Percentiles rank a stretch among this genome's conserved stretches.
Conservation (phyloP, 2,329 filamentous ascomycete species). For the Hansfordia pulvinata region DNA sequence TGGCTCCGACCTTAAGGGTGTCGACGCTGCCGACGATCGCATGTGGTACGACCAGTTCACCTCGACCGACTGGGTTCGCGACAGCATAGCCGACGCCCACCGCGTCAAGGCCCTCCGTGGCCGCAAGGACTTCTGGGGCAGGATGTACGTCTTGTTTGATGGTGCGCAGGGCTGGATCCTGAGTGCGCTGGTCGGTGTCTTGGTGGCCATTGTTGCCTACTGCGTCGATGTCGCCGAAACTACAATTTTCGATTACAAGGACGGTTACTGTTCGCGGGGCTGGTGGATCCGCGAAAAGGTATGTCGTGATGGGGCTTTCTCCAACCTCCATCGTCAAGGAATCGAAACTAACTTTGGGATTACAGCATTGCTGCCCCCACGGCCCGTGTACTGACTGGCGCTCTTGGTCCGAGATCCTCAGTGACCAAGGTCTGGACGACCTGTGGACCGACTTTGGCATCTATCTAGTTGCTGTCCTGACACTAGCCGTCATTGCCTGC, state of each 20-base stretch:
- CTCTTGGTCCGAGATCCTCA: slow-evolving; percentile 37
- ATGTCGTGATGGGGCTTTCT: too few species aligned
- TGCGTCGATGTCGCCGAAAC: slow-evolving; percentile 78
- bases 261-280: slow-evolving; percentile 61
- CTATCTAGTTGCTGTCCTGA: slow-evolving; percentile 60
- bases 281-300: slow-evolving; percentile 67
- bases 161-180: slow-evolving; percentile 89
- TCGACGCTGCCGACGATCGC: slow-evolving; percentile 64
- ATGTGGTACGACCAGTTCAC: slow-evolving; percentile 99
- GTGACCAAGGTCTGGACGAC: slow-evolving; percentile 28
- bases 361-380: slow-evolving; percentile 39
- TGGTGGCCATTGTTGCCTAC: slow-evolving; percentile 79
- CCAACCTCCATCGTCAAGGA: too few species aligned
- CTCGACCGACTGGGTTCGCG: slow-evolving; percentile 95
- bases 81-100: slow-evolving; percentile 88
- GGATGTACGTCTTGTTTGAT: slow-evolving; percentile 64
- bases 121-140: slow-evolving; percentile 75
- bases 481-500: slow-evolving; percentile 60
- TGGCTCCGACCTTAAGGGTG: slow-evolving; percentile 50
- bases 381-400: slow-evolving; percentile 42
- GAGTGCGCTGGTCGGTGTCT: slow-evolving; percentile 75
- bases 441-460: slow-evolving; percentile 64
- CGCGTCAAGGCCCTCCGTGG: slow-evolving; percentile 72
- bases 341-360: slow-evolving; percentile 2
- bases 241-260: slow-evolving; percentile 78